Base-by-base conservation (phyloP, 352 stramenopile genomes). In the Phytophthora quininea region DNA sequence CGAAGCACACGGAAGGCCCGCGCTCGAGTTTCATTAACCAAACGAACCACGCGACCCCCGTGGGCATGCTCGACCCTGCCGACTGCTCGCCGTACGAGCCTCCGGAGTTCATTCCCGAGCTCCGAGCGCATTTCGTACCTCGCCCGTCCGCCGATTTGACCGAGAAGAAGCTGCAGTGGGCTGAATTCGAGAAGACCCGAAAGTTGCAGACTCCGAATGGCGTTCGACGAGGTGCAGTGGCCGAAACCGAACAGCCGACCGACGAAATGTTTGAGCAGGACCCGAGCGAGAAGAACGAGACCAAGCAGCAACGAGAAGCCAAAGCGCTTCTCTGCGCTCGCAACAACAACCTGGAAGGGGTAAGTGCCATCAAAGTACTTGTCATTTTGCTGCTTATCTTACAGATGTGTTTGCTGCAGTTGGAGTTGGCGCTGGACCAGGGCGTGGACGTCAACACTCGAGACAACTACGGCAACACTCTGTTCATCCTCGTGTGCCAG, bases 401-500 rank as follows among this genome's bases (percentile, higher is more conserved):
- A 24, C 19, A 24, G 19, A 62, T 66, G 49, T 37, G 0, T 45
- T 2, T 49, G 35, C 54, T n/a, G 46, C 31, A 95, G 71, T 76
- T 98, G 30, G 92, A 98, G 70, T 61, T 88, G 51, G 79, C 88
- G 29, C 73, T 99, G 54, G 93, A 98, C 69, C 74, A 88, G 12
- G 90, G 93, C 49, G 82, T 98, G 19, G 74, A 95, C 42, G 76
- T 98, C 27, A 96, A 99, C 46, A 88, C 82, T 4, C 79, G 85
- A 35, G 97, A 99, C 81, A 88, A 98, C 51, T 88, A 98, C 62
- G 97, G 96, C 63, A 99, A 99, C 72, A 93, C 95, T 48, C 88
- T 99, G 3, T 95, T 98, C 54, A 91, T 99, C 32, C 86, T 99
- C 40, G 92, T 95, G 56, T 97, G 83, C 50, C 96, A 99, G 69